Evolutionary conservation across 345 rosid genomes (phyloP).

Genomic region (Eucalyptus victrix): DNA sequence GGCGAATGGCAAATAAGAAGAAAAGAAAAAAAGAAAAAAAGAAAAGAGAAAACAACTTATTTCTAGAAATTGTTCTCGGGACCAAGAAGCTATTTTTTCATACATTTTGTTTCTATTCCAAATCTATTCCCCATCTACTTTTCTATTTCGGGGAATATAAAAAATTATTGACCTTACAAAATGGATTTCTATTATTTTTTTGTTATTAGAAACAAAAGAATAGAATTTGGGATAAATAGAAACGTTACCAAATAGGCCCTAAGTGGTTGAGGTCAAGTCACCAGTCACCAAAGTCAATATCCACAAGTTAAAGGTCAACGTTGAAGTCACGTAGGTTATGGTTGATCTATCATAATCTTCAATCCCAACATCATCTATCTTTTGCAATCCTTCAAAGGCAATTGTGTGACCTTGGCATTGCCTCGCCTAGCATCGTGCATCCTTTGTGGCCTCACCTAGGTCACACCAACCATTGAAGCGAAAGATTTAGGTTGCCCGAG

Average conservation of each 20-base stretch:
- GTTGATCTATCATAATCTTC: neutral
- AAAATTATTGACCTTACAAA: fast-evolving
- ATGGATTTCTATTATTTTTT: no score
- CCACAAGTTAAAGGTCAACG: neutral
- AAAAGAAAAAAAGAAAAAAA: no score
- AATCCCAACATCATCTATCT: neutral
- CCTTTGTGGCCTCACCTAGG: neutral
- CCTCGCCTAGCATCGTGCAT: neutral
- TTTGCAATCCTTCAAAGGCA: neutral
- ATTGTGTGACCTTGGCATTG: neutral
- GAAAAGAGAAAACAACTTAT: no score
- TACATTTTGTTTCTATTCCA: no score
- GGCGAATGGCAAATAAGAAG: no score
- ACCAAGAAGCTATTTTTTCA: no score
- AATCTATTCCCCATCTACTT: no score
- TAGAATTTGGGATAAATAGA: no score
- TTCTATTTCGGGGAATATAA: no score
- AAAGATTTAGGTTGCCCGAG: neutral
- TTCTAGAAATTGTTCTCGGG: fast-evolving
- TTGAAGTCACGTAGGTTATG: neutral
- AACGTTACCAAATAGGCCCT: fast-evolving
- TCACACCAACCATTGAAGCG: fast-evolving
- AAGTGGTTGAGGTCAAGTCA: neutral
- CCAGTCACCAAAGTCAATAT: neutral
- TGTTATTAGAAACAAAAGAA: fast-evolving